These are phyloP conservation scores for Venturia asperata DNA, from an alignment of 2,329 filamentous ascomycete genomes.

Conservation along the genomic window DNA sequence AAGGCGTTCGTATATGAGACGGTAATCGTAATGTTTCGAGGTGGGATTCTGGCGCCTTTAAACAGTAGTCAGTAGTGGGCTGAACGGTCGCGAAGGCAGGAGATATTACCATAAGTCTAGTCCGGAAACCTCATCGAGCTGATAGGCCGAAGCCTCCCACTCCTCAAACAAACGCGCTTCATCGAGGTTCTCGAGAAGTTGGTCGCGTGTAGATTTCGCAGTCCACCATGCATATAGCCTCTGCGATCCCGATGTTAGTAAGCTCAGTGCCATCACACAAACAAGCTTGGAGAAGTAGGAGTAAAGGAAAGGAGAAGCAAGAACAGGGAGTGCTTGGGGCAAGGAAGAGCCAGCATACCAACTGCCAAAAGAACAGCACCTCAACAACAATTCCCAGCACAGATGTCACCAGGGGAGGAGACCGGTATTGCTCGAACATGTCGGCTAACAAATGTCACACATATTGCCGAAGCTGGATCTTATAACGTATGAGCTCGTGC, in stretches of 20 bases:
- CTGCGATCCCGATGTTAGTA: constrained; percentile 11
- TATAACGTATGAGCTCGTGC: not conserved
- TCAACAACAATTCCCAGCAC: constrained; percentile 31
- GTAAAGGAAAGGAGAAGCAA: constrained; percentile 16
- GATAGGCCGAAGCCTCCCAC: constrained; percentile 77
- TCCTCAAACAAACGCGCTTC: constrained; percentile 69
- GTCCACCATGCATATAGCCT: constrained; percentile 49
- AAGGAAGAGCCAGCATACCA: constrained; percentile 25
- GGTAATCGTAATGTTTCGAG: constrained; percentile 78
- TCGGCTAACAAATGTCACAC: constrained; percentile 3
- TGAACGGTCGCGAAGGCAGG: not conserved
- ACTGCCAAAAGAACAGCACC: constrained; percentile 36
- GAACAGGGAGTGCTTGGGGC: not conserved
- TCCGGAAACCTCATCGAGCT: constrained; percentile 74
- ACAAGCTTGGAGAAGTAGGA: not conserved
- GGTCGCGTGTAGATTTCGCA: constrained; percentile 55
- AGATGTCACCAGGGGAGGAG: constrained; percentile 26
- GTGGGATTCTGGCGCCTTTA: constrained; percentile 71
- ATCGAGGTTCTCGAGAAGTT: constrained; percentile 58
- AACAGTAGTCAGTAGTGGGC: constrained; percentile 16
- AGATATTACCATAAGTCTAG: constrained; percentile 65
- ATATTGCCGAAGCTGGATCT: constrained; percentile 2
- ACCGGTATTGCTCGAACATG: constrained; percentile 14
- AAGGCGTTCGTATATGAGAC: constrained; percentile 71
- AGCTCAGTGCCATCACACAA: not conserved